Percentiles rank a stretch among this genome's conserved stretches.
These are phyloP conservation scores for Aspergillus novoparasiticus DNA, from an alignment of 2,329 filamentous ascomycete genomes.

Conservation along the genomic window DNA sequence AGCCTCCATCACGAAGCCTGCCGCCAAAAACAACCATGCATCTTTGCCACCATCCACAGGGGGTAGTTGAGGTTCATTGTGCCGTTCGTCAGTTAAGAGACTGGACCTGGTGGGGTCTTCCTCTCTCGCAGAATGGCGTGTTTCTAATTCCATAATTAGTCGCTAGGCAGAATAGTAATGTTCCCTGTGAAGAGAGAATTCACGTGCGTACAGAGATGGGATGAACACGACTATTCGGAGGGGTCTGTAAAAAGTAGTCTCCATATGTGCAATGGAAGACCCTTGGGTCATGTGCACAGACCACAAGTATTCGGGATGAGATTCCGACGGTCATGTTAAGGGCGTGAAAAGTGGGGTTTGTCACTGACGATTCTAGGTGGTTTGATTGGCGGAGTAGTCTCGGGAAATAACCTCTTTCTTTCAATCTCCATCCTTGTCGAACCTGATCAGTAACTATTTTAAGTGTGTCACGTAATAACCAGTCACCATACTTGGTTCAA, in stretches of 20 bases:
- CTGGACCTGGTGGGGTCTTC: background rate
- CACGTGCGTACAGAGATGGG: no score
- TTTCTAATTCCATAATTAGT: background rate
- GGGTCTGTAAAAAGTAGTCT: no score
- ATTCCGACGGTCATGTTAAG: background rate
- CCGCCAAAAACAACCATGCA: conserved; percentile 52
- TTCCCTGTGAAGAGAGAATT: background rate
- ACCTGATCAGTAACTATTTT: background rate
- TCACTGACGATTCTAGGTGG: background rate
- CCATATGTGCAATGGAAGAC: background rate
- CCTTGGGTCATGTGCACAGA: background rate
- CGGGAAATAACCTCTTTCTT: no score
- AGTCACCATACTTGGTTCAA: background rate
- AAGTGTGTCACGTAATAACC: background rate
- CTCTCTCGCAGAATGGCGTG: background rate
- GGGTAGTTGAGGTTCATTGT: conserved; percentile 26
- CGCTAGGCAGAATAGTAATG: background rate
- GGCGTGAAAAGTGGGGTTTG: background rate
- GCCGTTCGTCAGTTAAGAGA: background rate
- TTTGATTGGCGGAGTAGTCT: background rate
- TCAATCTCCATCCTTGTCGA: no score
- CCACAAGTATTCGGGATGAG: background rate
- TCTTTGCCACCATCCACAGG: conserved; percentile 41
- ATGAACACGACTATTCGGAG: no score
- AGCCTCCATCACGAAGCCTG: conserved; percentile 56